These are phyloP conservation scores for Fragaria vesca DNA, from an alignment of 306 rosid species.

Conservation along the genomic window DNA sequence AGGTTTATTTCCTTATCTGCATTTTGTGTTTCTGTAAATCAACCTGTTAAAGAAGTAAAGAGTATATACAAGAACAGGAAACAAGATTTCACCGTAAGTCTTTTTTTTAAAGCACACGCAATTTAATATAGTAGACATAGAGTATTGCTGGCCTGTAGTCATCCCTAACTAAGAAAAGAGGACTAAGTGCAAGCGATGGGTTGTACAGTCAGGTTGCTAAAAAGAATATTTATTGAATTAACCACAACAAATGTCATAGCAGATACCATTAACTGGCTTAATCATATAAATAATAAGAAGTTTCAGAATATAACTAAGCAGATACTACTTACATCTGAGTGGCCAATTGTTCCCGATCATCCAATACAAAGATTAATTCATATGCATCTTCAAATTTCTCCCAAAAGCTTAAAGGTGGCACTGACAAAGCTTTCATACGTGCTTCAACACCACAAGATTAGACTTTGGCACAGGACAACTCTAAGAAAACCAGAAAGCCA, in stretches of 20 bases:
- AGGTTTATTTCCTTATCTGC: neutral
- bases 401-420: conserved; percentile 81
- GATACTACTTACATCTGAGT: conserved; percentile 67
- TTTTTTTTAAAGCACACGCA: neutral
- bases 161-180: neutral
- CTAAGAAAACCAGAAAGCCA: conserved; percentile 36
- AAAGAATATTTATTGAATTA: neutral
- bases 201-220: neutral
- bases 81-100: no score
- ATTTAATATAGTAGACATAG: neutral
- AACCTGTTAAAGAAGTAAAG: neutral
- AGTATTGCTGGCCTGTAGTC: neutral
- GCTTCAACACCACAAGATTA: conserved; percentile 32
- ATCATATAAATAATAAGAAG: neutral
- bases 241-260: neutral
- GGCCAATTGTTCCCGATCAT: conserved; percentile 90
- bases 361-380: conserved; percentile 73
- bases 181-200: neutral
- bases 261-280: neutral
- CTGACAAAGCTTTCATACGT: conserved; percentile 46
- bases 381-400: conserved; percentile 90
- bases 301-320: neutral
- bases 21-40: neutral
- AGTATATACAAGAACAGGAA: neutral
- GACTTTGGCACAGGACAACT: conserved; percentile 37